A percentile compares a stretch with the other conserved stretches of the same genome.
These are phyloP conservation scores for Pleurotus cornucopiae DNA, from an alignment of 768 basidiomycete species.

Conservation along the genomic window DNA sequence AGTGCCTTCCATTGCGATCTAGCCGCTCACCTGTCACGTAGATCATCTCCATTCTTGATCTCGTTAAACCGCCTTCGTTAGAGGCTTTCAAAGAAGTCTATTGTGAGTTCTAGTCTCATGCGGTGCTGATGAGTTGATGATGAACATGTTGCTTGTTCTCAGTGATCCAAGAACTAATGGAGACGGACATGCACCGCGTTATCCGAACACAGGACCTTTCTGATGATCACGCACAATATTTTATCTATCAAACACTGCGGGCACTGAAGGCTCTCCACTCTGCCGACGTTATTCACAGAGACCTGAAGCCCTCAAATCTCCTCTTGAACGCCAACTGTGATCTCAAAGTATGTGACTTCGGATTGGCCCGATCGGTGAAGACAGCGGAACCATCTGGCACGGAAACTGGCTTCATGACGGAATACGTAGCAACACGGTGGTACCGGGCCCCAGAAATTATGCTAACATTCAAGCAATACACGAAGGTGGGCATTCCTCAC, in stretches of 20 bases:
- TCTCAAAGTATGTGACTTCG: slow-evolving; percentile 94
- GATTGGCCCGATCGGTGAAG: slow-evolving; percentile 85
- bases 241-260: slow-evolving; percentile 81
- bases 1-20: slow-evolving; percentile 13
- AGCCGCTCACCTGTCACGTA: slow-evolving; percentile 22
- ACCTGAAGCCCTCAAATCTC: slow-evolving; percentile 95
- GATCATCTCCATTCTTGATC: slow-evolving; percentile 90
- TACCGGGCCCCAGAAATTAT: slow-evolving; percentile 99
- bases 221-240: slow-evolving; percentile 94
- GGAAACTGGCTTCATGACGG: slow-evolving; percentile 89
- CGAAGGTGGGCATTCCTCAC: slow-evolving; percentile 53
- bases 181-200: slow-evolving; percentile 96
- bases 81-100: slow-evolving; percentile 89
- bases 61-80: slow-evolving; percentile 75
- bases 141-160: slow-evolving; percentile 5
- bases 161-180: slow-evolving; percentile 93
- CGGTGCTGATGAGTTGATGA: slow-evolving; percentile 1
- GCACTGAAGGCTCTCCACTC: slow-evolving; percentile 96
- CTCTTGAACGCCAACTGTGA: slow-evolving; percentile 98
- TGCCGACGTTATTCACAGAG: slow-evolving; percentile 93
- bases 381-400: slow-evolving; percentile 83
- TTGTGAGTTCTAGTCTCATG: slow-evolving; percentile 26
- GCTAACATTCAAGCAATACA: slow-evolving; percentile 99
- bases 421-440: slow-evolving; percentile 96
- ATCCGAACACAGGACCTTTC: slow-evolving; percentile 93